A percentile compares a stretch with the other conserved stretches of the same genome.
Evolutionary conservation across 2,329 filamentous ascomycete species (phyloP).

Genomic region (Conoideocrella luteorostrata): DNA sequence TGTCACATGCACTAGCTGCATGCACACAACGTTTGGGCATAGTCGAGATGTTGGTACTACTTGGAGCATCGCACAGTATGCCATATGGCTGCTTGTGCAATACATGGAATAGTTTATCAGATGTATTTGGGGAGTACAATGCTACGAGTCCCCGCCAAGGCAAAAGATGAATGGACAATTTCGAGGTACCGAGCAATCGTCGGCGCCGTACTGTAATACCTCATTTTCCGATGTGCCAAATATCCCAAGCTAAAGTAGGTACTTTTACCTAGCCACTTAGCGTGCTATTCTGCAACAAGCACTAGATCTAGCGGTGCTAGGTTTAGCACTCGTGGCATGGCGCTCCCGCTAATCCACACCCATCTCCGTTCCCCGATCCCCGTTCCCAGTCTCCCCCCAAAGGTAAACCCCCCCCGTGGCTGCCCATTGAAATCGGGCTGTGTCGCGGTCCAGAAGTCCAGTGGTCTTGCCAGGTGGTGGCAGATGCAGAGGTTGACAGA

Average conservation of each 20-base stretch:
- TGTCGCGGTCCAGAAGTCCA: too few relatives aligned
- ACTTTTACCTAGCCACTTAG: background rate
- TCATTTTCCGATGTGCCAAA: too few relatives aligned
- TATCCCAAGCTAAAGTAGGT: too few relatives aligned
- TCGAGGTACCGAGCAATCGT: too few relatives aligned
- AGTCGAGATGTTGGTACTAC: background rate
- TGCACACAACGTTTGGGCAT: slow-evolving; percentile 3
- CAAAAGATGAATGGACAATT: too few relatives aligned
- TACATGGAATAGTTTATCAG: too few relatives aligned
- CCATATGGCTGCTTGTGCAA: background rate
- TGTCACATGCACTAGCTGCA: slow-evolving; percentile 1
- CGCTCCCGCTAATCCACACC: slow-evolving; percentile 7
- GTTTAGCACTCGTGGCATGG: slow-evolving; percentile 7
- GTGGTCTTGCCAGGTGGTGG: background rate
- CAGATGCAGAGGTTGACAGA: background rate
- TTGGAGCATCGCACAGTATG: background rate
- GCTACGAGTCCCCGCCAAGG: too few relatives aligned
- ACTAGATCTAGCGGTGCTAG: slow-evolving; percentile 3
- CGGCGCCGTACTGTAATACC: too few relatives aligned
- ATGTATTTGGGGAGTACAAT: too few relatives aligned
- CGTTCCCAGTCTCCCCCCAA: background rate
- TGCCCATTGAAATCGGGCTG: too few relatives aligned
- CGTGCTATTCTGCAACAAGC: slow-evolving; percentile 4
- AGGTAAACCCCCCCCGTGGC: too few relatives aligned
- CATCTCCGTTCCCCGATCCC: background rate